Base-by-base conservation (phyloP, 2,329 filamentous ascomycete genomes). In the Nothomitra cinnamomea region DNA sequence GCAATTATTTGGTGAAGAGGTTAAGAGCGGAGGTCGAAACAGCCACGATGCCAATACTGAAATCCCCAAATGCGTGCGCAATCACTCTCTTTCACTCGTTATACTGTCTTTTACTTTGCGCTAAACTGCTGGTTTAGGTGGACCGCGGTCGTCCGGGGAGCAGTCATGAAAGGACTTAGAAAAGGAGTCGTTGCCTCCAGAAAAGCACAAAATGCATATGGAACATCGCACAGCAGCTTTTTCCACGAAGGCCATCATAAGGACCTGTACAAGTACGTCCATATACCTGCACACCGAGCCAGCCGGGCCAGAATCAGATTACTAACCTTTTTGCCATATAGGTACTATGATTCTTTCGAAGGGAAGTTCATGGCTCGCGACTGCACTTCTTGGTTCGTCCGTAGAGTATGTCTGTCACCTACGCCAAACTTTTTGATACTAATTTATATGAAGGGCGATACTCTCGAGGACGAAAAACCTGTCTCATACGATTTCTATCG, bases 81-180 rank as follows among this genome's bases (percentile, higher is more conserved):
- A 41, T 41, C 4, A 5, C 4, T 32, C 28, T 41, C 5, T n/a
- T 41, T 41, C 13, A 19, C 38, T 41, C 5, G 5, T 41, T 41
- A 19, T 41, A 6, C 28, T 4, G 28, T 32, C 28, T 32, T 32
- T 4, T 5, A 10, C 28, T 32, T 5, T 10, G 28, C 4, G 28
- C 28, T 32, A 32, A 41, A 41, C n/a, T 41, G 15, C 5, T n/a
- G 5, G 4, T 41, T 19, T 19, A 41, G 38, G 2, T 77, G 74
- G 73, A 66, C 67, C 1, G 70, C 73, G 1, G 71, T 77, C 4
- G 72, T 73, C 1, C 70, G 70, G 35, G 75, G 75, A 5, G 74
- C 75, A 13, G 70, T 72, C 3, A 71, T 74, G 65, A 73, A 71
- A 59, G 72, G 72, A 1, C 61, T 75, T 1, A 66, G 68, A 1